These are phyloP conservation scores for Chamaenerion angustifolium DNA, from an alignment of 345 rosid genomes.

Conservation along the genomic window DNA sequence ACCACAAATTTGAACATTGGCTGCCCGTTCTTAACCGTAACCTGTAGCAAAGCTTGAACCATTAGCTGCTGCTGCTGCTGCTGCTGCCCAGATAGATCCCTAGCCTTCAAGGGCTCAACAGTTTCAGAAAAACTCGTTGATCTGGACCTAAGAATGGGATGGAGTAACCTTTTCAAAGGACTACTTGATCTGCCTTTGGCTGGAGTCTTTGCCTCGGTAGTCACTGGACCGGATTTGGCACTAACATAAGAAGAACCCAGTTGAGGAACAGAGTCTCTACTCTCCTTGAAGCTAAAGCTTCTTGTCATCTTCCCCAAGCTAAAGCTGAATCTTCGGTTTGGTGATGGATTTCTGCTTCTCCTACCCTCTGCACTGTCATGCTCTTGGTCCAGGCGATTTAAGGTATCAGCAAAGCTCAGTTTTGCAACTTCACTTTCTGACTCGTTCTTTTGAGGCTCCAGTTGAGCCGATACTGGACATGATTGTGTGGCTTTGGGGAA, in stretches of 20 bases:
- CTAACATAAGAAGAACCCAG: constrained; percentile 30
- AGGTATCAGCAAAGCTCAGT: constrained; percentile 19
- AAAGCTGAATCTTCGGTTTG: constrained; percentile 66
- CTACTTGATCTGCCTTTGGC: constrained; percentile 40
- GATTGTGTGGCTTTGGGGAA: constrained; percentile 30
- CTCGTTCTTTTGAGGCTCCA: constrained; percentile 13
- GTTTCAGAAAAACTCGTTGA: constrained; percentile 22
- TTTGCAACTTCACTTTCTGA: constrained; percentile 7
- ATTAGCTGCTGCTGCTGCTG: constrained; percentile 25
- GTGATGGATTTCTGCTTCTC: constrained; percentile 39
- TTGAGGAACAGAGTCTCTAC: constrained; percentile 25
- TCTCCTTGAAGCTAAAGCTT: constrained; percentile 71
- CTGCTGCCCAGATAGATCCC: constrained; percentile 12
- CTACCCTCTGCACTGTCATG: constrained; percentile 15
- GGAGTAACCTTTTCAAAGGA: constrained; percentile 59
- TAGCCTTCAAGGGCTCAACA: constrained; percentile 19
- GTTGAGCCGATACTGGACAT: constrained; percentile 33
- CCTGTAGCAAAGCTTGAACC: constrained; percentile 47
- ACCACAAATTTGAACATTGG: constrained; percentile 57
- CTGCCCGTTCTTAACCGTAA: constrained; percentile 46
- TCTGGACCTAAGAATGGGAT: constrained; percentile 54
- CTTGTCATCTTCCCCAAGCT: constrained; percentile 56
- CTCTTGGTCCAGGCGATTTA: constrained; percentile 30
- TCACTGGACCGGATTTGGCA: constrained; percentile 44
- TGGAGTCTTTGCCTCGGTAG: constrained; percentile 19